A percentile compares a stretch with the other conserved stretches of the same genome.
Evolutionary conservation across 495 filamentous ascomycete genomes (phyloP).

Genomic region (Aspergillus haitiensis): DNA sequence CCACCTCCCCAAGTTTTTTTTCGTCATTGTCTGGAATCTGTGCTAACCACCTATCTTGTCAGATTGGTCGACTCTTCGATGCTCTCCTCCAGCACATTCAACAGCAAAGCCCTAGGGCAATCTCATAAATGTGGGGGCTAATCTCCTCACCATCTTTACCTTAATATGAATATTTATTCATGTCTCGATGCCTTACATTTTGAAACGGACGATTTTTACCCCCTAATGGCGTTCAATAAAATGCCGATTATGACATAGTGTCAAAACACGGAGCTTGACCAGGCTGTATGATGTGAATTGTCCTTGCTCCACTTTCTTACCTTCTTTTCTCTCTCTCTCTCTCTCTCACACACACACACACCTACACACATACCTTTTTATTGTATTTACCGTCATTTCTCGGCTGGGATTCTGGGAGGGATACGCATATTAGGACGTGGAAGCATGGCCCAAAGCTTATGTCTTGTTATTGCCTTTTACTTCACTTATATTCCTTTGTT

Average conservation of each 20-base stretch:
- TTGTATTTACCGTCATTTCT: conserved; percentile 39
- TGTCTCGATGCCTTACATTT: conserved; percentile 32
- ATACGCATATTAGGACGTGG: conserved; percentile 32
- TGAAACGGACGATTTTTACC: conserved; percentile 19
- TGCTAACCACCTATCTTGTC: conserved; percentile 17
- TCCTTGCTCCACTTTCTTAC: conserved; percentile 31
- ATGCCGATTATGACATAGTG: conserved; percentile 30
- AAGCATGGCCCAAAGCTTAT: conserved; percentile 27
- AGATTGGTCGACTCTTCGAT: conserved; percentile 54
- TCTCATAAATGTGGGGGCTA: conserved; percentile 32
- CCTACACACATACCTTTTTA: too few relatives aligned
- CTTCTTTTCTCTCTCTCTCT: conserved; percentile 24
- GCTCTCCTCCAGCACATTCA: conserved; percentile 52
- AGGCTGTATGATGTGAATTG: conserved; percentile 27
- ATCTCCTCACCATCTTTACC: conserved; percentile 21
- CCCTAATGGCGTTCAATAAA: conserved; percentile 35
- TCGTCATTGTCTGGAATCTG: neutral
- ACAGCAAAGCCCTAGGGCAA: conserved; percentile 49
- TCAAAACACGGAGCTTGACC: conserved; percentile 22
- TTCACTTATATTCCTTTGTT: conserved; percentile 19
- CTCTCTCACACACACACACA: too few relatives aligned
- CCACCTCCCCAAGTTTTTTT: neutral
- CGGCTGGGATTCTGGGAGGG: conserved; percentile 34
- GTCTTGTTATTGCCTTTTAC: conserved; percentile 23
- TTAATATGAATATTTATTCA: conserved; percentile 30